These are phyloP conservation scores for Cryptosporidium sp. DNA, from an alignment of 169 alveolate species.

Conservation along the genomic window DNA sequence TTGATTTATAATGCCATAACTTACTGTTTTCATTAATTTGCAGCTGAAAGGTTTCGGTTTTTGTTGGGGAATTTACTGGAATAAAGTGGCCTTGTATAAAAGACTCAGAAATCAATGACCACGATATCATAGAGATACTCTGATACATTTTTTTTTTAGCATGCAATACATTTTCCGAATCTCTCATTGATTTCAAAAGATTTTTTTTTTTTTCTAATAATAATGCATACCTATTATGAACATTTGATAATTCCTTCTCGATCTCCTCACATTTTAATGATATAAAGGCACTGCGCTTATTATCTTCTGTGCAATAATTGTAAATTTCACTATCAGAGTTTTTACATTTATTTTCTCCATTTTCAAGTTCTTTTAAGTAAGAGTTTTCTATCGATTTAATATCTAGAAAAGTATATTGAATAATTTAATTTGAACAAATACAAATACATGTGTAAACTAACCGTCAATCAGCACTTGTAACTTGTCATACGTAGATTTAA, in stretches of 20 bases:
- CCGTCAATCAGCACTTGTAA: slow-evolving; percentile 10
- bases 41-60: slow-evolving; percentile 55
- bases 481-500: slow-evolving; percentile 2
- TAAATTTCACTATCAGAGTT: not conserved
- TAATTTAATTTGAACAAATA: not conserved
- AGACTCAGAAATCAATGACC: slow-evolving; percentile 68
- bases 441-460: not conserved
- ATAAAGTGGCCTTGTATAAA: slow-evolving; percentile 69
- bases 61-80: slow-evolving; percentile 49
- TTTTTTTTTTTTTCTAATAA: slow-evolving; percentile 60
- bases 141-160: slow-evolving; percentile 72
- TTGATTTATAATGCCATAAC: not conserved
- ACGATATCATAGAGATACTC: slow-evolving; percentile 53
- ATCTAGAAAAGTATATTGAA: not conserved
- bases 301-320: not conserved
- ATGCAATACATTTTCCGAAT: slow-evolving; percentile 46
- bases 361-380: slow-evolving; percentile 39
- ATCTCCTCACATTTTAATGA: slow-evolving; percentile 58
- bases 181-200: slow-evolving; percentile 58
- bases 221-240: slow-evolving; percentile 47
- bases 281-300: not conserved
- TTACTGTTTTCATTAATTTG: slow-evolving; percentile 58
- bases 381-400: slow-evolving; percentile 18
- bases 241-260: slow-evolving; percentile 45
- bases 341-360: not conserved